phyloP scores from a whole-genome alignment of 1,284 basidiomycete genomes.

The Rugosomyces carneus region DNA sequence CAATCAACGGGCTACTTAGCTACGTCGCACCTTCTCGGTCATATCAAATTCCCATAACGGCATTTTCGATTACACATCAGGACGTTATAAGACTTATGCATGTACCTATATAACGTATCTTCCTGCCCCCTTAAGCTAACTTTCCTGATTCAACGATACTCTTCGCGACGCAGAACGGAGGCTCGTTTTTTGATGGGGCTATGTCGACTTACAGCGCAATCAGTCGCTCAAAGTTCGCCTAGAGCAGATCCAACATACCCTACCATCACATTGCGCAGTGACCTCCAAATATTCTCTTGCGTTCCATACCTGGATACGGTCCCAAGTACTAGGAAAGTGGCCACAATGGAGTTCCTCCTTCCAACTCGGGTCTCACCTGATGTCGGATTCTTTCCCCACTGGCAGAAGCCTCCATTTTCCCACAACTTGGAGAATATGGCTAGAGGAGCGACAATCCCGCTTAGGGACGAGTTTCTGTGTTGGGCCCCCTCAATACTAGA shows the following conservation, averaged over 20 bases:
- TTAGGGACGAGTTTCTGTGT: constrained; percentile 39
- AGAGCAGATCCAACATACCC: constrained; percentile 39
- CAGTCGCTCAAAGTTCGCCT: constrained; percentile 36
- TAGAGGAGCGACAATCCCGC: constrained; percentile 25
- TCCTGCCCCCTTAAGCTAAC: constrained; percentile 25
- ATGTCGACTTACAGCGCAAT: constrained; percentile 40
- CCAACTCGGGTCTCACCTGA: constrained; percentile 42
- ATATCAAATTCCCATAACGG: constrained; percentile 24
- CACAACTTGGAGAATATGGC: constrained; percentile 31
- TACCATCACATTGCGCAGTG: constrained; percentile 35
- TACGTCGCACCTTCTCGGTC: constrained; percentile 25
- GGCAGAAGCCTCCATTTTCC: constrained; percentile 47
- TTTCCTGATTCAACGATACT: constrained; percentile 31
- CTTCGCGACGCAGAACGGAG: constrained; percentile 42
- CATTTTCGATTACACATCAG: constrained; percentile 39
- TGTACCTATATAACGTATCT: constrained; percentile 20
- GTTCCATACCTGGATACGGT: constrained; percentile 35
- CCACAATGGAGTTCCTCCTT: constrained; percentile 30
- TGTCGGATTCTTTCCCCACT: constrained; percentile 45
- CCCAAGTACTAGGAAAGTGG: constrained; percentile 35
- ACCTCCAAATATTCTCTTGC: constrained; percentile 30
- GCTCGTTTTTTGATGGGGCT: constrained; percentile 35
- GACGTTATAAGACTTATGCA: constrained; percentile 34
- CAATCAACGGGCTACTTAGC: too few relatives aligned
- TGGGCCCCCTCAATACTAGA: too few relatives aligned